phyloP scores from a whole-genome alignment of 1,284 basidiomycete genomes.

The Cutaneotrichosporon arboriforme region DNA sequence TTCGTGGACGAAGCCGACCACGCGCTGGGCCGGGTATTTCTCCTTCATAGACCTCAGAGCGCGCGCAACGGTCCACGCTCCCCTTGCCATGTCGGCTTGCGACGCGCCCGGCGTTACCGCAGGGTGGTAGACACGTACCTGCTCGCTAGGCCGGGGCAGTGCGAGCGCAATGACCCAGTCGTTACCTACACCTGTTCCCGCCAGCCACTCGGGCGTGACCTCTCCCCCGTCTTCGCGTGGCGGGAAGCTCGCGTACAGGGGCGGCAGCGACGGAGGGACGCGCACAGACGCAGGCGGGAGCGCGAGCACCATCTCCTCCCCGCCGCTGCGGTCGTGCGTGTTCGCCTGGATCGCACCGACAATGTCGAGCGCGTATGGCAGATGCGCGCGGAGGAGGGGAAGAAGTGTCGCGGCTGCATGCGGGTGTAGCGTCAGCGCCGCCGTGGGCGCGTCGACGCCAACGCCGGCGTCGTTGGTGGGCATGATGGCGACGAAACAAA shows the following conservation, averaged over 20 bases:
- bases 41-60: slow-evolving; percentile 1
- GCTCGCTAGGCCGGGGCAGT: slow-evolving; percentile 18
- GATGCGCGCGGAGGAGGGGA: slow-evolving; percentile 17
- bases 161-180: slow-evolving; percentile 21
- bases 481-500: too few species aligned
- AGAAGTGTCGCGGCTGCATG: slow-evolving; percentile 17
- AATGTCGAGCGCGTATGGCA: slow-evolving; percentile 17
- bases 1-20: slow-evolving; percentile 2
- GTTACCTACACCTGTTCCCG: not conserved
- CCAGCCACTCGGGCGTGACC: not conserved
- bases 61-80: not conserved
- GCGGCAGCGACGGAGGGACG: not conserved
- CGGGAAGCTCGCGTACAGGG: slow-evolving; percentile 10
- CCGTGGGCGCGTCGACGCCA: too few species aligned
- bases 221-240: not conserved
- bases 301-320: not conserved
- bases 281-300: not conserved
- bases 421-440: slow-evolving; percentile 9
- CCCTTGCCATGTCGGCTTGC: not conserved
- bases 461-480: too few species aligned
- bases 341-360: slow-evolving; percentile 14
- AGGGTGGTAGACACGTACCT: slow-evolving; percentile 22
- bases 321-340: not conserved
- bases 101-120: slow-evolving; percentile 1
- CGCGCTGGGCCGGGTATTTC: not conserved